phyloP scores from a whole-genome alignment of 129 eudicot genomes.

The Glebionis coronaria region DNA sequence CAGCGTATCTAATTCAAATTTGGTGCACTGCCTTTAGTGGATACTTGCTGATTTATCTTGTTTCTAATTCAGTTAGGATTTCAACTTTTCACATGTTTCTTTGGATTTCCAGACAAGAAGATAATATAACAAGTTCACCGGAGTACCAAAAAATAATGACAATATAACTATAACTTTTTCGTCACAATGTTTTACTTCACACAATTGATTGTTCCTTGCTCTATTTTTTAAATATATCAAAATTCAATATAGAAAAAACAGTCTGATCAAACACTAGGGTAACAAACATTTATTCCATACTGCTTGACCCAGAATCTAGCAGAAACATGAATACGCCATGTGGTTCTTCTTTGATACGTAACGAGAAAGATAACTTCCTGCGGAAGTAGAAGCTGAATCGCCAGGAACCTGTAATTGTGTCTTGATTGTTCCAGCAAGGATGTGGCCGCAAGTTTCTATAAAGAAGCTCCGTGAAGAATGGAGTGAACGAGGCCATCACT shows the following conservation, averaged over 20 bases:
- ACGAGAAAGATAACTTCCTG: constrained; percentile 51
- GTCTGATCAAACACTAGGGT: constrained; percentile 21
- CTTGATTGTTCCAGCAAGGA: no score
- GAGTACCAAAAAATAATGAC: no score
- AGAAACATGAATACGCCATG: constrained; percentile 76
- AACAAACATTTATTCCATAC: constrained; percentile 12
- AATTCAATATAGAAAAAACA: constrained; percentile 23
- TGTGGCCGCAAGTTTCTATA: constrained; percentile 74
- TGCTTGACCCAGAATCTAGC: constrained; percentile 29
- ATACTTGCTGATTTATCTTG: no score
- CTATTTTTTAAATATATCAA: constrained; percentile 30
- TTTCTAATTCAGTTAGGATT: no score
- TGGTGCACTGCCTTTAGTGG: no score
- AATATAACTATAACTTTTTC: background rate
- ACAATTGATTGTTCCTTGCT: constrained; percentile 8
- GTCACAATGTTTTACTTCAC: constrained; percentile 23
- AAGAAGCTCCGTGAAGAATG: constrained; percentile 87
- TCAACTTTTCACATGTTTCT: background rate
- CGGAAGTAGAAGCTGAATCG: constrained; percentile 41
- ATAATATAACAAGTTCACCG: background rate
- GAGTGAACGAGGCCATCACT: constrained; percentile 95
- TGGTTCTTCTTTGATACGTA: constrained; percentile 82
- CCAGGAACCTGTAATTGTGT: constrained; percentile 87
- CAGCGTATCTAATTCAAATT: no score
- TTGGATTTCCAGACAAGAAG: constrained; percentile 1